A percentile compares a stretch with the other conserved stretches of the same genome.
phyloP scores from a whole-genome alignment of 192 early-diverging fungal species.

The Powellomyces hirtus region DNA sequence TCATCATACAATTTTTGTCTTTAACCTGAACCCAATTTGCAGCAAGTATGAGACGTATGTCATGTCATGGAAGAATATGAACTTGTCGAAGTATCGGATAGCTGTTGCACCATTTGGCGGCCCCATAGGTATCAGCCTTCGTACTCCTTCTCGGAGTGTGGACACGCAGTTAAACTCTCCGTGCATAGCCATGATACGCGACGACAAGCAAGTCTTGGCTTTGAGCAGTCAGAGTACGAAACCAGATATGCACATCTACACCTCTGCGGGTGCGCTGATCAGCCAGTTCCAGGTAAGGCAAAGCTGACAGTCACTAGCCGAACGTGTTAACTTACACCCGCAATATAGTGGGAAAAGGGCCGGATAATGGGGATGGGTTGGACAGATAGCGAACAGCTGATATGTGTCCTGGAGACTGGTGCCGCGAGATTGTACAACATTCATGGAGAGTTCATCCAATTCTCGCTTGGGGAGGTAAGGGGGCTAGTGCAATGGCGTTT shows the following conservation, averaged over 20 bases:
- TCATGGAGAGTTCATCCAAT: conserved; percentile 76
- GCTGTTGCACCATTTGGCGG: conserved; percentile 89
- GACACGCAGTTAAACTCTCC: too few relatives aligned
- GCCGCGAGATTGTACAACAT: conserved; percentile 77
- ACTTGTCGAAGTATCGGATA: conserved; percentile 78
- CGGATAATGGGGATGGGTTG: conserved; percentile 90
- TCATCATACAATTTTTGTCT: not conserved
- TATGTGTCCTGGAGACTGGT: conserved; percentile 86
- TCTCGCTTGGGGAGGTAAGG: conserved; percentile 75
- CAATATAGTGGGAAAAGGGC: conserved; percentile 76
- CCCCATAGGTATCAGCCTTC: conserved; percentile 76
- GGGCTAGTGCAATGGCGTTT: not conserved
- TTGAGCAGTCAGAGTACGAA: conserved; percentile 73
- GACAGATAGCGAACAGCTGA: conserved; percentile 81
- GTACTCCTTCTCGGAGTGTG: too few relatives aligned
- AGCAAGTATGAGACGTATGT: conserved; percentile 79
- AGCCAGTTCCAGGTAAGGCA: conserved; percentile 74
- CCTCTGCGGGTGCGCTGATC: conserved; percentile 80
- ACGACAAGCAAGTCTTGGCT: conserved; percentile 78
- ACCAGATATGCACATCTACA: conserved; percentile 81
- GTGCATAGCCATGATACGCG: conserved; percentile 89
- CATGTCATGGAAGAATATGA: conserved; percentile 86
- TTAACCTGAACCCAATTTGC: not conserved
- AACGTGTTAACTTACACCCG: not conserved
- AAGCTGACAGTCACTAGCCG: not conserved